Base-by-base conservation (phyloP, 371 early-diverging fungal genomes). In the Batrachochytrium dendrobatidis region DNA sequence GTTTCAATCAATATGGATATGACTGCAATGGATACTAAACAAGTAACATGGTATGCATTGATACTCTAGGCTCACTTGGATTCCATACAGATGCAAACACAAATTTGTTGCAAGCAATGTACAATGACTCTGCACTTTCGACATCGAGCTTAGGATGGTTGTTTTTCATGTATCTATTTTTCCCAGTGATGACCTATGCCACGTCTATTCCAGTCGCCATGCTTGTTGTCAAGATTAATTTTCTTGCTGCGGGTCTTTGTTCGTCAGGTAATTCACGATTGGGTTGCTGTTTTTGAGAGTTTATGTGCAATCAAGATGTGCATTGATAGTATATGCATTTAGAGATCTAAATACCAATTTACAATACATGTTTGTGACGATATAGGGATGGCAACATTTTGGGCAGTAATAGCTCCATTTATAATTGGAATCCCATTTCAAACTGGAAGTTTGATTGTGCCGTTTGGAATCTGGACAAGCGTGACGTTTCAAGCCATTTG, bases 361-460 rank as follows among this genome's bases (percentile, higher is more conserved):
- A n/a, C n/a, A n/a, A n/a, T n/a, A 32, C 20, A 22, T 33, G 35
- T 5, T 22, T 33, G 12, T 54, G 29, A 5, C n/a, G 6, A 24
- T 8, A 12, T 51, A 67, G 73, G 67, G 34, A 58, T 60, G 65
- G 74, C 77, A 5, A 60, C 33, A 7, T 74, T 73, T 54, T 76
- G 67, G 65, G 68, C 72, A 10, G 60, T 67, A n/a, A 62, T 63
- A 28, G 35, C 74, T 35, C 77, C 77, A 1, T 70, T 76, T 53
- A 29, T 76, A 24, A 59, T 71, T 35, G 68, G 62, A 24, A 59
- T 76, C n/a, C 77, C 77, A 1, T 63, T 76, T 53, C 74, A 73
- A 63, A 76, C 77, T 6, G 77, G 77, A 8, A 58, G 55, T 1
- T 63, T 34, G 39, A 59, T 76, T 49, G 62, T 59, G 12, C 32